phyloP scores from a whole-genome alignment of 2,329 filamentous ascomycete genomes.

The Dactylellina leptospora region DNA sequence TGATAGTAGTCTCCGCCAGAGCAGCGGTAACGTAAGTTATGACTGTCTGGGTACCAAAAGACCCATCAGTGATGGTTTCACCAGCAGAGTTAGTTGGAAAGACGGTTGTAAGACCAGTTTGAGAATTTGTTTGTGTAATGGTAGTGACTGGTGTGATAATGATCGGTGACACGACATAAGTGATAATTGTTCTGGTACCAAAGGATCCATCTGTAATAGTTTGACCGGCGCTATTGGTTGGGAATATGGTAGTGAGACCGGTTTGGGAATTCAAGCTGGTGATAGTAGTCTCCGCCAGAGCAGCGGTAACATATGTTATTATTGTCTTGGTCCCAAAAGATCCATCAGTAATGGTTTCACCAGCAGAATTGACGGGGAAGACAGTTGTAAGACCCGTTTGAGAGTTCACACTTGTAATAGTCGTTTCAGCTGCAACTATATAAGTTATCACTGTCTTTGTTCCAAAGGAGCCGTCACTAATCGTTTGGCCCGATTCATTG shows the following conservation, averaged over 20 bases:
- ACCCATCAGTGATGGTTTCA: not conserved
- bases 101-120: not conserved
- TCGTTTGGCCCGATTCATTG: not conserved
- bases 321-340: not conserved
- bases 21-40: not conserved
- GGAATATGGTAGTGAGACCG: too few species aligned
- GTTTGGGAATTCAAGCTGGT: too few species aligned
- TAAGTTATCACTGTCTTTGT: not conserved
- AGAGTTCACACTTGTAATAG: not conserved
- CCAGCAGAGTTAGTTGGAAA: constrained; percentile 3
- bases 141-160: not conserved
- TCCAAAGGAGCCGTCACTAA: not conserved
- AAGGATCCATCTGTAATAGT: not conserved
- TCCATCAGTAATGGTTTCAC: not conserved
- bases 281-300: too few species aligned
- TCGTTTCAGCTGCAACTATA: not conserved
- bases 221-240: constrained; percentile 11
- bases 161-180: not conserved
- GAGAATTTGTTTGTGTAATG: not conserved
- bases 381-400: not conserved
- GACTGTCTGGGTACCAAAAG: not conserved
- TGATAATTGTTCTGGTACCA: not conserved
- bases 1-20: not conserved
- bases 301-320: not conserved
- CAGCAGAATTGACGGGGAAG: not conserved